Evolutionary conservation across 129 eudicot species (phyloP).

Genomic region (Flaveria bidentis): DNA sequence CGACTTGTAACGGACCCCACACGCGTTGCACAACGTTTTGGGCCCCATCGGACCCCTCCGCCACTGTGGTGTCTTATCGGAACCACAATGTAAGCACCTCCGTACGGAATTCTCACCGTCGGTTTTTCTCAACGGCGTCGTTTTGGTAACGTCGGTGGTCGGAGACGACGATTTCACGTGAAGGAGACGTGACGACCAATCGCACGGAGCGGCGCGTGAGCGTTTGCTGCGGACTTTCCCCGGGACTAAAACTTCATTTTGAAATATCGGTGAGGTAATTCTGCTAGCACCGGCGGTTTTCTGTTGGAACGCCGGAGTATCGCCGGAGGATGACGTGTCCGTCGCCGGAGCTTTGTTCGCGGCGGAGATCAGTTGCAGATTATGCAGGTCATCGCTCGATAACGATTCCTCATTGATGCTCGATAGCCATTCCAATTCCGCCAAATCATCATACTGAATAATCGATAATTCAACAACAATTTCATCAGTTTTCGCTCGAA

Average conservation of each 20-base stretch:
- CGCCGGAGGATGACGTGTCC: slow-evolving; percentile 38
- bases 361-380: slow-evolving; percentile 57
- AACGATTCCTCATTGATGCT: slow-evolving; percentile 90
- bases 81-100: slow-evolving; percentile 84
- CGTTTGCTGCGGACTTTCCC: slow-evolving; percentile 95
- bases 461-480: background rate
- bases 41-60: slow-evolving; percentile 97
- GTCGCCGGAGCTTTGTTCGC: slow-evolving; percentile 32
- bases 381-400: slow-evolving; percentile 68
- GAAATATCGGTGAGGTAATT: slow-evolving; percentile 52
- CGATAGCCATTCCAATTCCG: slow-evolving; percentile 97
- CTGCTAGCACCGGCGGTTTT: slow-evolving; percentile 36
- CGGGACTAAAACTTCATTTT: slow-evolving; percentile 64
- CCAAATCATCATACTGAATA: slow-evolving; percentile 86
- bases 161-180: slow-evolving; percentile 41
- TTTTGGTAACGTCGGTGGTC: slow-evolving; percentile 6
- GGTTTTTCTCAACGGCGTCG: slow-evolving; percentile 35
- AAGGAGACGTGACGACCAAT: slow-evolving; percentile 88
- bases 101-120: slow-evolving; percentile 47
- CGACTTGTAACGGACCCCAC: slow-evolving; percentile 95
- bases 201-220: slow-evolving; percentile 93
- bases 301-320: slow-evolving; percentile 32
- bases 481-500: slow-evolving; percentile 9
- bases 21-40: slow-evolving; percentile 86
- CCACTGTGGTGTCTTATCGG: slow-evolving; percentile 99